Conservation (phyloP, 441 rosid genomes). For the Populus trichocarpa region DNA sequence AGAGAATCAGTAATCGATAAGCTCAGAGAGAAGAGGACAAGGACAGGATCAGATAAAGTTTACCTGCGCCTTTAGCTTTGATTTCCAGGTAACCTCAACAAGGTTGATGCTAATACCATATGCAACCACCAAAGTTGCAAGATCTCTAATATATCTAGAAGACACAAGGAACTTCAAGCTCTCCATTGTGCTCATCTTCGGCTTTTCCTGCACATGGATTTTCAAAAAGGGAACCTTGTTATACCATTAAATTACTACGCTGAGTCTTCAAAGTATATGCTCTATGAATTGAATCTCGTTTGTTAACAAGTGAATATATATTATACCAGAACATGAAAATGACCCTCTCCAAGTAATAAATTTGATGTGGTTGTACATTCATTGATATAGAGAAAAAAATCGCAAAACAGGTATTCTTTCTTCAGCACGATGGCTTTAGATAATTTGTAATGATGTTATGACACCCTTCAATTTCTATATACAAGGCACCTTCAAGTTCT, state of each 20-base stretch:
- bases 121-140: constrained; percentile 95
- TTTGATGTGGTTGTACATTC: neutral
- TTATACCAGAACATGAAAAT: neutral
- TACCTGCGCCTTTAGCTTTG: constrained; percentile 99
- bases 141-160: constrained; percentile 83
- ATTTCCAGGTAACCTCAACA: constrained; percentile 98
- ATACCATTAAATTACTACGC: neutral
- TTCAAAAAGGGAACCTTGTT: neutral
- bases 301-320: neutral
- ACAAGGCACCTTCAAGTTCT: neutral
- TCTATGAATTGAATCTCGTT: neutral
- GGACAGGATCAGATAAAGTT: constrained; percentile 2
- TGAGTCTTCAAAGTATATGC: neutral
- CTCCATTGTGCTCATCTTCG: constrained; percentile 93
- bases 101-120: constrained; percentile 97
- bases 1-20: neutral
- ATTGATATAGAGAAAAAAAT: neutral
- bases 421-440: neutral
- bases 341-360: neutral
- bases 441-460: neutral
- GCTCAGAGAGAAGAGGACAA: neutral
- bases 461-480: neutral
- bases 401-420: neutral
- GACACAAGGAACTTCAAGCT: constrained; percentile 95
- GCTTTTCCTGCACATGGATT: constrained; percentile 56